These are phyloP conservation scores for Colletotrichum scovillei DNA, from an alignment of 2,329 filamentous ascomycete genomes.

Conservation along the genomic window DNA sequence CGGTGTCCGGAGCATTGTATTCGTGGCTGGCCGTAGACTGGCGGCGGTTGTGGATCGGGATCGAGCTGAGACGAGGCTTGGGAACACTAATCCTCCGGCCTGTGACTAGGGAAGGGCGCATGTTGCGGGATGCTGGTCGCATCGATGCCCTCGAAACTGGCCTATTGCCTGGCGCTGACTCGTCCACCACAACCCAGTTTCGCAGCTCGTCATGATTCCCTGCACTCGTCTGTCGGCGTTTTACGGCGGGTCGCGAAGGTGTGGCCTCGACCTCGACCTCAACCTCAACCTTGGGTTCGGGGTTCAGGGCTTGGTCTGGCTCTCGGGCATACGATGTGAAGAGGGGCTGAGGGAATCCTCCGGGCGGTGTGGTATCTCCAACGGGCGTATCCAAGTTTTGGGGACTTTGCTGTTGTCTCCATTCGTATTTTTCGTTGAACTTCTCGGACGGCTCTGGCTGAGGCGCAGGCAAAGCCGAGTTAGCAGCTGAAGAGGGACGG, in stretches of 20 bases:
- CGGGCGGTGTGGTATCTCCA: slow-evolving; percentile 33
- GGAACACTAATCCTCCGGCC: slow-evolving; percentile 59
- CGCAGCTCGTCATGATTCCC: slow-evolving; percentile 65
- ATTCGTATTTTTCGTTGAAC: not conserved
- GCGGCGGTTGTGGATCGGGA: slow-evolving; percentile 44
- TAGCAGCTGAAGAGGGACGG: not conserved
- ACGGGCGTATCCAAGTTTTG: not conserved
- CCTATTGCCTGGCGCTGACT: slow-evolving; percentile 40
- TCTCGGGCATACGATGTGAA: slow-evolving; percentile 44
- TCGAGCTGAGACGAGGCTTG: slow-evolving; percentile 48
- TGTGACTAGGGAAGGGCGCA: slow-evolving; percentile 44
- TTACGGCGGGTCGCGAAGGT: slow-evolving; percentile 58
- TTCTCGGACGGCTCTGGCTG: not conserved
- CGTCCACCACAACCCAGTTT: slow-evolving; percentile 78
- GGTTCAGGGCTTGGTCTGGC: slow-evolving; percentile 39
- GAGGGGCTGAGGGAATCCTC: slow-evolving; percentile 44
- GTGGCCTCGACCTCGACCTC: slow-evolving; percentile 53
- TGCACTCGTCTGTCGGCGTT: slow-evolving; percentile 64
- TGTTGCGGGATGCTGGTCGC: slow-evolving; percentile 37
- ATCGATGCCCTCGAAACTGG: slow-evolving; percentile 21
- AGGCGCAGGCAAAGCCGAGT: not conserved
- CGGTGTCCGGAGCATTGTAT: slow-evolving; percentile 47
- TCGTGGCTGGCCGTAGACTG: slow-evolving; percentile 43
- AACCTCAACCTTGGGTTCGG: slow-evolving; percentile 45
- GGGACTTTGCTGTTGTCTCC: not conserved